Evolutionary conservation across 768 basidiomycete species (phyloP).

Genomic region (Pleurotus djamor): DNA sequence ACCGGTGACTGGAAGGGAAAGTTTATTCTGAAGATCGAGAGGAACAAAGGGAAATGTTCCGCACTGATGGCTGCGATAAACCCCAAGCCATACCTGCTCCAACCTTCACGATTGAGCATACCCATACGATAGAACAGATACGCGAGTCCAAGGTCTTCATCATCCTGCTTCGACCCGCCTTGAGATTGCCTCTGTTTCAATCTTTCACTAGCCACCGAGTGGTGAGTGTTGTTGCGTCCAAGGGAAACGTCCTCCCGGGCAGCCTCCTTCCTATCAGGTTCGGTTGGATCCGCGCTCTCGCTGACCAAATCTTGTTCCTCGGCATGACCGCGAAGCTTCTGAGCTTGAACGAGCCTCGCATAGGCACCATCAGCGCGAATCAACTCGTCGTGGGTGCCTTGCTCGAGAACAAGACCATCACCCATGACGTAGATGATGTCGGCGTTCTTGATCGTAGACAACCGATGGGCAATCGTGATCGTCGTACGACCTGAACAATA

Average conservation of each 20-base stretch:
- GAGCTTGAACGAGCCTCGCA: conserved; percentile 71
- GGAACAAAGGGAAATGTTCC: conserved; percentile 16
- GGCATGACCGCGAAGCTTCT: conserved; percentile 67
- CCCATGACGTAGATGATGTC: conserved; percentile 89
- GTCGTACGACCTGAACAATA: conserved; percentile 59
- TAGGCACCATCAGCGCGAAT: conserved; percentile 60
- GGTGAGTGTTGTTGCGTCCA: conserved; percentile 54
- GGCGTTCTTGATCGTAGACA: conserved; percentile 85
- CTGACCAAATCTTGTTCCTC: conserved; percentile 19
- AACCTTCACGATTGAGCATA: conserved; percentile 54
- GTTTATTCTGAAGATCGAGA: conserved; percentile 6
- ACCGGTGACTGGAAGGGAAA: conserved; percentile 41
- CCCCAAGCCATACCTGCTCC: conserved; percentile 60
- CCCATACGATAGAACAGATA: conserved; percentile 76
- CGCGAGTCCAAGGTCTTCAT: conserved; percentile 39
- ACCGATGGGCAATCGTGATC: conserved; percentile 77
- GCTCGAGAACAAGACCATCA: conserved; percentile 77
- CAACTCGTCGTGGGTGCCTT: conserved; percentile 75
- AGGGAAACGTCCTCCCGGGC: conserved; percentile 62
- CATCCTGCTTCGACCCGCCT: conserved; percentile 19
- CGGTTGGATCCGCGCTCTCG: conserved; percentile 26
- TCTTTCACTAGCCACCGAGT: conserved; percentile 70
- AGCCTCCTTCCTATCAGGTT: conserved; percentile 51
- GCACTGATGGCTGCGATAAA: conserved; percentile 47
- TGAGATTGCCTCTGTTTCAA: conserved; percentile 46